These are phyloP conservation scores for Aschersonia sp. DNA, from an alignment of 2,329 filamentous ascomycete species.

Conservation along the genomic window DNA sequence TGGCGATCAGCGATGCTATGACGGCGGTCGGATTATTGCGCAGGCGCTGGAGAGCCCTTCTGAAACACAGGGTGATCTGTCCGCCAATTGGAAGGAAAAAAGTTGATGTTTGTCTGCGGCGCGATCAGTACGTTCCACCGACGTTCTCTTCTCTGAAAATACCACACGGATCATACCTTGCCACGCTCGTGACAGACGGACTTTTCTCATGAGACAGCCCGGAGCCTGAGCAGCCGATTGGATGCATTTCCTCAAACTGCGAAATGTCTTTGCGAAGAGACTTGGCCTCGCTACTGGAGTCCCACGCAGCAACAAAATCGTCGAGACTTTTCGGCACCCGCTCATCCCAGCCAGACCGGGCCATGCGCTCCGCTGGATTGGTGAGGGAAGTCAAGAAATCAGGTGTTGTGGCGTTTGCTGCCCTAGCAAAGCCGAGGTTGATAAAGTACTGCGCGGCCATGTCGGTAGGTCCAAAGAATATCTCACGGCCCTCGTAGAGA, in stretches of 20 bases:
- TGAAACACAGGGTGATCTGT: neutral
- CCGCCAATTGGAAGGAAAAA: neutral
- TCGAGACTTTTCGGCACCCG: neutral
- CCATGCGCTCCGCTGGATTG: slow-evolving; percentile 52
- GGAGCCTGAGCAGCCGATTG: neutral
- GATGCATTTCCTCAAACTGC: neutral
- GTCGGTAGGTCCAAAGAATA: slow-evolving; percentile 47
- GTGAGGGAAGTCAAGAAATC: slow-evolving; percentile 54
- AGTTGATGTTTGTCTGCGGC: neutral
- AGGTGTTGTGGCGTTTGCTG: slow-evolving; percentile 45
- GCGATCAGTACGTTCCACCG: no score
- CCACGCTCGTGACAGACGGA: neutral
- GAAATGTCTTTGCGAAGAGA: neutral
- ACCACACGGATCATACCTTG: neutral
- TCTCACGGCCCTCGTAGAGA: slow-evolving; percentile 48
- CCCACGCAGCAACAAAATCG: neutral
- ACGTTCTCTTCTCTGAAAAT: no score
- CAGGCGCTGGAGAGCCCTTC: neutral
- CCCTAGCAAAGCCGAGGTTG: slow-evolving; percentile 45
- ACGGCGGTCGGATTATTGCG: neutral
- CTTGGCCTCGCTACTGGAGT: slow-evolving; percentile 4
- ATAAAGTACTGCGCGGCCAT: slow-evolving; percentile 52
- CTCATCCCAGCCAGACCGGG: slow-evolving; percentile 22
- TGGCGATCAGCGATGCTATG: slow-evolving; percentile 38
- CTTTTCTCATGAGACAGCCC: neutral